Evolutionary conservation across 768 basidiomycete genomes (phyloP).

Genomic region (Fibroporia radiculosa): DNA sequence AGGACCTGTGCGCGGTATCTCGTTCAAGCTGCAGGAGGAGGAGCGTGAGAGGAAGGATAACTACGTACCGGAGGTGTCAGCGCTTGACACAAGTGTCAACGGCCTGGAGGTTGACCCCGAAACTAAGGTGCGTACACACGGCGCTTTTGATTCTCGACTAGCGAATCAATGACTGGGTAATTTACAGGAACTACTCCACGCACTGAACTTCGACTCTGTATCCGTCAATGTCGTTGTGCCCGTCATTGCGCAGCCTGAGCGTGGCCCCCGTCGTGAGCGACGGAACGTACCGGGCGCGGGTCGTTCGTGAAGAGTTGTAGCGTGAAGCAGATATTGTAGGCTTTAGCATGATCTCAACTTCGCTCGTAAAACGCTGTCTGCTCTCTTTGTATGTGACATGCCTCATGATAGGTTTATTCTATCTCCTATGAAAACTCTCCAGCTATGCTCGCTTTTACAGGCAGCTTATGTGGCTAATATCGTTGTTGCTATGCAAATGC

Average conservation of each 20-base stretch:
- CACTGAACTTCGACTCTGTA: constrained; percentile 94
- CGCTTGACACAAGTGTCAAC: constrained; percentile 69
- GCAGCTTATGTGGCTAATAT: too few relatives aligned
- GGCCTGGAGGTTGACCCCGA: constrained; percentile 87
- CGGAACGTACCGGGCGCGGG: constrained; percentile 79
- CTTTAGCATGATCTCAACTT: too few relatives aligned
- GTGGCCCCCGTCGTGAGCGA: constrained; percentile 65
- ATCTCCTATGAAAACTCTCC: too few relatives aligned
- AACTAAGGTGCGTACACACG: constrained; percentile 68
- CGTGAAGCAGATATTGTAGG: too few relatives aligned
- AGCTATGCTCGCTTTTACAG: too few relatives aligned
- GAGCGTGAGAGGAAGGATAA: constrained; percentile 99
- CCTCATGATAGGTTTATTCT: too few relatives aligned
- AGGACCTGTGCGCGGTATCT: constrained; percentile 98
- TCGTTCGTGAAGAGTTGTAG: constrained; percentile 29
- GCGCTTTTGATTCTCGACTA: background rate
- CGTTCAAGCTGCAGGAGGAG: constrained; percentile 99
- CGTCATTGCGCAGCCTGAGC: constrained; percentile 59
- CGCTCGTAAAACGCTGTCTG: too few relatives aligned
- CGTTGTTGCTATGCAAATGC: too few relatives aligned
- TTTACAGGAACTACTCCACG: constrained; percentile 71
- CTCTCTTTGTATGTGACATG: too few relatives aligned
- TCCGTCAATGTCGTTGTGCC: constrained; percentile 62
- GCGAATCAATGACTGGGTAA: background rate
- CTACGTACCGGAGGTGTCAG: constrained; percentile 97